Percentiles rank a stretch among this genome's conserved stretches.
phyloP scores from a whole-genome alignment of 2,329 filamentous ascomycete genomes.

The Didymella arachidicola region DNA sequence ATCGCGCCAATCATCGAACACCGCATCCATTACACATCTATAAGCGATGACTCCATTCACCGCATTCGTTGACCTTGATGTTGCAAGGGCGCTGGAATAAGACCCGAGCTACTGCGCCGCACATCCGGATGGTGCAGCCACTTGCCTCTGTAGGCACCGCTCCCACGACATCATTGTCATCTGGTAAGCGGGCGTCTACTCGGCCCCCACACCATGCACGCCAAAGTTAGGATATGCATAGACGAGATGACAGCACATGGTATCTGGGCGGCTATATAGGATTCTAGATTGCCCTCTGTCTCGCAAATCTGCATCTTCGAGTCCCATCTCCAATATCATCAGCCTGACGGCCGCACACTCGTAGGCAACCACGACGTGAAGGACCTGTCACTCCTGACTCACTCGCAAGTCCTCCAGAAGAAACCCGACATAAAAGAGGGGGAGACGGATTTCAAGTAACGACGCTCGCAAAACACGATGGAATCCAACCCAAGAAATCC shows the following conservation, averaged over 20 bases:
- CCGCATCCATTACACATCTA: not conserved
- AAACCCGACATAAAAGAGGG: not conserved
- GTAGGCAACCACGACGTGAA: not conserved
- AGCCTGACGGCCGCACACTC: not conserved
- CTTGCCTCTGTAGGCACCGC: not conserved
- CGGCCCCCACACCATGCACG: not conserved
- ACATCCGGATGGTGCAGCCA: not conserved
- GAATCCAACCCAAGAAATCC: constrained; percentile 1
- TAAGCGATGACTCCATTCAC: not conserved
- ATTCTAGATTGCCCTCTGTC: not conserved
- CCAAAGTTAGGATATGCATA: not conserved
- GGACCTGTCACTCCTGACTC: not conserved
- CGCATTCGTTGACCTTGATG: not conserved
- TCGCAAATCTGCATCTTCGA: not conserved
- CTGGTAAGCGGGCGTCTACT: constrained; percentile 2
- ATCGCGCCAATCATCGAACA: not conserved
- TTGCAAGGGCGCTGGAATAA: not conserved
- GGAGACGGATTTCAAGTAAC: not conserved
- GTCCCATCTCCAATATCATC: not conserved
- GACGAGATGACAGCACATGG: not conserved
- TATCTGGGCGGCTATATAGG: not conserved
- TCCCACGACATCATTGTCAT: not conserved
- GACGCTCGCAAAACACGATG: not conserved
- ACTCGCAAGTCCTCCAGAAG: not conserved
- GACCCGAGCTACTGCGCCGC: not conserved